Evolutionary conservation across 2,329 filamentous ascomycete genomes (phyloP), one percentile per base, ranked within the genome.

Genomic region (Phyllachora maydis): DNA sequence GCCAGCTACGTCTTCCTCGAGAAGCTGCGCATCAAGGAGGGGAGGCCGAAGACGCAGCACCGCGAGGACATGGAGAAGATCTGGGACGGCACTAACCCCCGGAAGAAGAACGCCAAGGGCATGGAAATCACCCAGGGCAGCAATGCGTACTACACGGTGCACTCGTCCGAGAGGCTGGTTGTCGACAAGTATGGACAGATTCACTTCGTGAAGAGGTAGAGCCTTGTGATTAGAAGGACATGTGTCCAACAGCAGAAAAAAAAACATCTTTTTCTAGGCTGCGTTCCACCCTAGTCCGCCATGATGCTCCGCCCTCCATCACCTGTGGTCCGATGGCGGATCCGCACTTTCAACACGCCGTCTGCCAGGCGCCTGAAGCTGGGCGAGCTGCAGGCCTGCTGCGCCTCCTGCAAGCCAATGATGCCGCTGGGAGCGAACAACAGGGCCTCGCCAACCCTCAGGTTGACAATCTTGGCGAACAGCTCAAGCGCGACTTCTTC

Each of bases 1-100:
- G 51, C 50, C 6, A 50, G 49, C 0, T 69, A 68, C 38, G 52
- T 65, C 14, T 65, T 55, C 37, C 69, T 70, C 32, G 62, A 70
- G 46, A 68, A 69, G 47, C 27, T 60, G 31, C 43, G 61, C 10
- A 41, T 68, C 26, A 47, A 47, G 31, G 48, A 61, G 31, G 43
- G 46, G 1, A 64, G 59, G 42, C 46, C 52, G 11, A 67, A 66
- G 47, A 50, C 21, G 12, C 32, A 37, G 25, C 29, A 31, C 18
- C 25, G 36, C 8, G 5, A 26, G 22, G 34, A 31, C 2, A 36
- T 36, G 36, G 36, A 39, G 29, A 11, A 27, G 9, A 4, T 18
- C 5, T 36, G 34, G 34, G 23, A 15, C 2, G 14, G 7, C 8
- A n/a, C n/a, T n/a, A n/a, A n/a, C n/a, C n/a, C n/a, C n/a, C n/a